These are phyloP conservation scores for Ophiostoma novo-ulmi DNA, from an alignment of 2,329 filamentous ascomycete species.

Conservation along the genomic window DNA sequence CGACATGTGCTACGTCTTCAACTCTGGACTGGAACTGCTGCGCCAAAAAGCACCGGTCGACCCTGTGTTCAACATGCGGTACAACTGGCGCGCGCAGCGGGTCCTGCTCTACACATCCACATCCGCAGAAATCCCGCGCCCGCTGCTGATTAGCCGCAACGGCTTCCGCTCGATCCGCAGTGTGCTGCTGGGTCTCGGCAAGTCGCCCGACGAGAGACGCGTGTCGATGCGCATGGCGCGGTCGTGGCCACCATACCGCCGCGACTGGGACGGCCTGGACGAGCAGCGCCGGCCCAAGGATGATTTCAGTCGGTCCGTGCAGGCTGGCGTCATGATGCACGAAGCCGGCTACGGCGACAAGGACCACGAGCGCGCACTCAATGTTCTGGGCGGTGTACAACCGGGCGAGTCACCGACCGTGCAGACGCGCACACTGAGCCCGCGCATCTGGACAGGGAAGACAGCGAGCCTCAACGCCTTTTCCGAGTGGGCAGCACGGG, in stretches of 20 bases:
- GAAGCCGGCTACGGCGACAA: constrained; percentile 51
- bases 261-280: constrained; percentile 55
- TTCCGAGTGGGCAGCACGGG: constrained; percentile 49
- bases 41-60: constrained; percentile 34
- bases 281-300: constrained; percentile 48
- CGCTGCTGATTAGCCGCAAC: constrained; percentile 46
- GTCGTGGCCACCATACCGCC: constrained; percentile 58
- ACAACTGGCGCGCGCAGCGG: constrained; percentile 56
- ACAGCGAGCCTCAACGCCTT: constrained; percentile 36
- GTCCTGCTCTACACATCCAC: constrained; percentile 50
- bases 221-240: constrained; percentile 45
- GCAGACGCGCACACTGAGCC: constrained; percentile 44
- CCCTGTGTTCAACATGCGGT: constrained; percentile 37
- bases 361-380: constrained; percentile 45
- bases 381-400: constrained; percentile 49
- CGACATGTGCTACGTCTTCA: constrained; percentile 38
- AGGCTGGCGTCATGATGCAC: constrained; percentile 50
- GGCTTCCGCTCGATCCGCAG: constrained; percentile 52
- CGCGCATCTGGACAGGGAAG: constrained; percentile 32
- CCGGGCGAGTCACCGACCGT: constrained; percentile 52
- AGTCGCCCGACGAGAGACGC: constrained; percentile 47
- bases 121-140: constrained; percentile 37
- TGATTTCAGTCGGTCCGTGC: constrained; percentile 49
- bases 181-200: constrained; percentile 51
- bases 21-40: constrained; percentile 38